Conservation (phyloP, 2,329 filamentous ascomycete genomes). For the Nigrospora sphaerica region DNA sequence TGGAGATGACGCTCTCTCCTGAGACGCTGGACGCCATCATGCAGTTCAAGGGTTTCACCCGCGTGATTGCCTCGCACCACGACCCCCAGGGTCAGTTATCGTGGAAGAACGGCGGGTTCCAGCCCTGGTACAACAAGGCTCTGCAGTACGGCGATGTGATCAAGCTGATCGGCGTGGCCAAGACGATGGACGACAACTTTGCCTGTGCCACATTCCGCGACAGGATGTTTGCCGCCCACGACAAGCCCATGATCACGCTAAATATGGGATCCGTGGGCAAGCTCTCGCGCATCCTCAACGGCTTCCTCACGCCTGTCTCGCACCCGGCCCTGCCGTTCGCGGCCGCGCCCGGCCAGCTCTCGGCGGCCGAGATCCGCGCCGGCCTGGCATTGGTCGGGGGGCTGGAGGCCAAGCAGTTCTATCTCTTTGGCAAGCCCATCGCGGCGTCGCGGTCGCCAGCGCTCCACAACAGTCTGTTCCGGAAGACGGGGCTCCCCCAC, state of each 20-base stretch:
- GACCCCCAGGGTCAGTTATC: conserved; percentile 73
- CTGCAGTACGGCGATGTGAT: conserved; percentile 87
- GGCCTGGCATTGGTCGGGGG: conserved; percentile 74
- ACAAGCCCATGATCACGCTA: conserved; percentile 83
- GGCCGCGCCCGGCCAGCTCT: conserved; percentile 89
- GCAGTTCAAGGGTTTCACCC: conserved; percentile 60
- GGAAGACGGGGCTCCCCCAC: conserved; percentile 72
- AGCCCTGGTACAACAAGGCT: conserved; percentile 81
- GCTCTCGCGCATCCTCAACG: conserved; percentile 82
- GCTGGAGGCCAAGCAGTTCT: conserved; percentile 70
- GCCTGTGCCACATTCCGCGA: conserved; percentile 74
- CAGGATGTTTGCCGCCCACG: conserved; percentile 64
- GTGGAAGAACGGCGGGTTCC: conserved; percentile 92
- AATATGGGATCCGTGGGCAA: conserved; percentile 91
- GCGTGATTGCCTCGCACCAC: conserved; percentile 92
- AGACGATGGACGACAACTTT: conserved; percentile 76
- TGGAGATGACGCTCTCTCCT: conserved; percentile 82
- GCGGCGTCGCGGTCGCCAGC: conserved; percentile 76
- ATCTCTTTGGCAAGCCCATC: conserved; percentile 82
- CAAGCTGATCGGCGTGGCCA: conserved; percentile 84
- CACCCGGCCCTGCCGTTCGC: conserved; percentile 86
- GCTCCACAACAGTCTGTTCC: conserved; percentile 83
- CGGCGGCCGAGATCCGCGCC: conserved; percentile 77
- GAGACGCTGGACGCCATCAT: conserved; percentile 64
- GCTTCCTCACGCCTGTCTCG: conserved; percentile 90